Evolutionary conservation across 2,329 filamentous ascomycete species (phyloP).

Genomic region (Colletotrichum melonis): DNA sequence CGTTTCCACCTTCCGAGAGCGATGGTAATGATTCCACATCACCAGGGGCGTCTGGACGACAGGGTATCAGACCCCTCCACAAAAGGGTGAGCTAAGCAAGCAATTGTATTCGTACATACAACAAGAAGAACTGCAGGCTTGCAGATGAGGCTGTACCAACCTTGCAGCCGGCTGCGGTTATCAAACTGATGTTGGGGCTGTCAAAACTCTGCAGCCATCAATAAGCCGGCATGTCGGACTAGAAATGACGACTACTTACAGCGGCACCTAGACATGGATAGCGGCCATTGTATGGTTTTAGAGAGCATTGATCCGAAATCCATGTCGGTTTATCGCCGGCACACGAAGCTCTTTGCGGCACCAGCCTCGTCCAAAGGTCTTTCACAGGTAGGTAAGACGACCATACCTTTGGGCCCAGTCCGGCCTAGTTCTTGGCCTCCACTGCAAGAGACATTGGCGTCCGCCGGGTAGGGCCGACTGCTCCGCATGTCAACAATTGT

Average conservation of each 20-base stretch:
- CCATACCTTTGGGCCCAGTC: not conserved
- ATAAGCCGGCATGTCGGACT: not conserved
- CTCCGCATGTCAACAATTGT: conserved; percentile 11
- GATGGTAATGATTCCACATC: conserved; percentile 26
- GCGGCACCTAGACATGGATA: not conserved
- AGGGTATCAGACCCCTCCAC: conserved; percentile 17
- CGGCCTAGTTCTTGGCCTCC: conserved; percentile 6
- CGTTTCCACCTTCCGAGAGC: conserved; percentile 14
- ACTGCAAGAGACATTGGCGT: conserved; percentile 13
- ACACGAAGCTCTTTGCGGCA: not conserved
- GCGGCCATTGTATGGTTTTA: not conserved
- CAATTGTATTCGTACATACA: not conserved
- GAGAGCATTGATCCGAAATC: not conserved
- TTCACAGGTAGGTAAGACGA: not conserved
- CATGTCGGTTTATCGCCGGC: not conserved
- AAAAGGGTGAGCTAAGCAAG: conserved; percentile 15
- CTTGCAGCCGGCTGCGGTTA: conserved; percentile 1
- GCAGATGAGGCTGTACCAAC: conserved; percentile 1
- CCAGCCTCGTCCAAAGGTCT: conserved; percentile 3
- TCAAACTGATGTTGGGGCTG: not conserved
- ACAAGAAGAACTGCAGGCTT: not conserved
- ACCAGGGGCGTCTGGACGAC: conserved; percentile 8
- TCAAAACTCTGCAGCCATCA: not conserved
- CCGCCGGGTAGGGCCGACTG: conserved; percentile 18
- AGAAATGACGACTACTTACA: not conserved